phyloP scores from a whole-genome alignment of 2,329 filamentous ascomycete species.

The Fusarium setosum region DNA sequence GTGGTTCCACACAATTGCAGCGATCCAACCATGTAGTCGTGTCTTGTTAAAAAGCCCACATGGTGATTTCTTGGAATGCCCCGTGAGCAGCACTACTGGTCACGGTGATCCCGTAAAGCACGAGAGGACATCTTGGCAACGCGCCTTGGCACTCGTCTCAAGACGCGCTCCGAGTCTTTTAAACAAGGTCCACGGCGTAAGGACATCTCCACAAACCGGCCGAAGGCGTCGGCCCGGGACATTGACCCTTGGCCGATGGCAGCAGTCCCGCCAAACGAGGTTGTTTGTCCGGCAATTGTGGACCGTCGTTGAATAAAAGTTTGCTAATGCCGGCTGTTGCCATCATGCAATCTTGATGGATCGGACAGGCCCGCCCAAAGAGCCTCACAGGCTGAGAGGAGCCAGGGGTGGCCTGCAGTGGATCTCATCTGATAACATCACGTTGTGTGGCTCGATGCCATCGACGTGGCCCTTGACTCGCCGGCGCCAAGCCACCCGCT shows the following conservation, averaged over 20 bases:
- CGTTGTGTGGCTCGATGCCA: slow-evolving; percentile 29
- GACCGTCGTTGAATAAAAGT: slow-evolving; percentile 45
- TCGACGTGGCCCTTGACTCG: slow-evolving; percentile 12
- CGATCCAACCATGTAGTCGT: slow-evolving; percentile 25
- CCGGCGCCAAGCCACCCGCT: slow-evolving; percentile 31
- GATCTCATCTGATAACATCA: slow-evolving; percentile 40
- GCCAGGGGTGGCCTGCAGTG: slow-evolving; percentile 21
- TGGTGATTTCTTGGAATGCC: slow-evolving; percentile 1
- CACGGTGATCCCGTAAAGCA: slow-evolving; percentile 31
- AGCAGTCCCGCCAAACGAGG: slow-evolving; percentile 9
- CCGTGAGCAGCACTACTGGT: slow-evolving; percentile 4
- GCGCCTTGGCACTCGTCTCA: slow-evolving; percentile 27
- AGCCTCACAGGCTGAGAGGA: slow-evolving; percentile 19
- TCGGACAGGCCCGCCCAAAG: slow-evolving; percentile 27
- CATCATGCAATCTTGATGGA: slow-evolving; percentile 38
- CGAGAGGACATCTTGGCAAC: not conserved
- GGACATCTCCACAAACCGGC: slow-evolving; percentile 32
- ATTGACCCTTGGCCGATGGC: not conserved
- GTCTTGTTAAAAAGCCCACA: slow-evolving; percentile 13
- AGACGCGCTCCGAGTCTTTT: slow-evolving; percentile 16
- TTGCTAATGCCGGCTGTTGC: slow-evolving; percentile 41
- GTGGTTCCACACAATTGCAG: slow-evolving; percentile 34
- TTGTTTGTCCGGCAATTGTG: slow-evolving; percentile 25
- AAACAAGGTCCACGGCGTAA: not conserved
- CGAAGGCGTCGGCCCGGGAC: slow-evolving; percentile 2